phyloP scores from a whole-genome alignment of 2,329 filamentous ascomycete species.

The Paracoccidioides brasiliensis region DNA sequence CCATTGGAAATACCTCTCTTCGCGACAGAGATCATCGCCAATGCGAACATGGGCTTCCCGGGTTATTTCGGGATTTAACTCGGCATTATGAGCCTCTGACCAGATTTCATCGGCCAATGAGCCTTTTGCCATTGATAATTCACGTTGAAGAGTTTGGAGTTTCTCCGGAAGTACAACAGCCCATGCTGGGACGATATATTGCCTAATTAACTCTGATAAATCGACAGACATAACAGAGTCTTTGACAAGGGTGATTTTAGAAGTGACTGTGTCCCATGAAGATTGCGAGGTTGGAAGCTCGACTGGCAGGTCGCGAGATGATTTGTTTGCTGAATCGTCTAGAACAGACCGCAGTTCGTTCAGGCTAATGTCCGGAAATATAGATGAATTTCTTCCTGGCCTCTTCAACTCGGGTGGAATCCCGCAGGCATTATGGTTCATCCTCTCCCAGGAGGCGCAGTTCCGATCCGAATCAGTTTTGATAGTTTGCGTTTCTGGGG shows the following conservation, averaged over 20 bases:
- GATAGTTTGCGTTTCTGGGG: slow-evolving; percentile 1
- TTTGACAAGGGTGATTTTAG: slow-evolving; percentile 29
- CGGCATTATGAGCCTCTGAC: slow-evolving; percentile 74
- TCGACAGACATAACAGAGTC: slow-evolving; percentile 29
- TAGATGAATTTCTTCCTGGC: background rate
- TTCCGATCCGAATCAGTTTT: slow-evolving; percentile 10
- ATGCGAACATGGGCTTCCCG: slow-evolving; percentile 73
- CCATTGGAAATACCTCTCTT: slow-evolving; percentile 63
- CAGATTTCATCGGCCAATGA: slow-evolving; percentile 89
- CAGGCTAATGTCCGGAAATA: background rate
- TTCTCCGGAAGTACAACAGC: slow-evolving; percentile 61
- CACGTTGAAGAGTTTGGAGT: slow-evolving; percentile 69
- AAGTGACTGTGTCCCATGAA: slow-evolving; percentile 40
- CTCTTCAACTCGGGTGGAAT: background rate
- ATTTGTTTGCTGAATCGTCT: slow-evolving; percentile 8
- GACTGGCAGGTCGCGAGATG: slow-evolving; percentile 6
- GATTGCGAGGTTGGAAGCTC: slow-evolving; percentile 20
- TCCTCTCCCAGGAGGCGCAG: slow-evolving; percentile 5
- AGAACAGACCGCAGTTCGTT: background rate
- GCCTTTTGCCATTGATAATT: slow-evolving; percentile 75
- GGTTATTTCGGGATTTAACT: slow-evolving; percentile 73
- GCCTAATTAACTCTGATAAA: slow-evolving; percentile 46
- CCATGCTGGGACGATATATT: slow-evolving; percentile 71
- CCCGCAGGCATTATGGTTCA: background rate
- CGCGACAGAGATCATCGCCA: slow-evolving; percentile 64